Base-by-base conservation (phyloP, 495 filamentous ascomycete species). In the Hypoxylon subgilvum region DNA sequence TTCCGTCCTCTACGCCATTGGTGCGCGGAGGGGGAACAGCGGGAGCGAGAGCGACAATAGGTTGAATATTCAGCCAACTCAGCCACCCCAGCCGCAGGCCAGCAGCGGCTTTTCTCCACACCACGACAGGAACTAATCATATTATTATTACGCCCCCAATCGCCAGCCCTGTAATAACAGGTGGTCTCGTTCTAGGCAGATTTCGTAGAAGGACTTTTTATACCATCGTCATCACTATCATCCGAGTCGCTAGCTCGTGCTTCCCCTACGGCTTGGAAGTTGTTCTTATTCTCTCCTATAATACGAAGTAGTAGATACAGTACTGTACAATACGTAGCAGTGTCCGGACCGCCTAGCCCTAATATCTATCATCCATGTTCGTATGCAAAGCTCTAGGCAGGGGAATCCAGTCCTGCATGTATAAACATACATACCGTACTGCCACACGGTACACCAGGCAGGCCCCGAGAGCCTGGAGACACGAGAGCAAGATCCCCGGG, bases 131-230 rank as follows among this genome's bases (percentile, higher is more conserved):
- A 22, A 38, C 21, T 32, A 34, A 10, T 25, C 10, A 41, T 27
- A 21, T 27, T 51, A 38, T 52, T 48, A 56, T 52, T 62, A 62
- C 52, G 46, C 59, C 52, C 52, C 52, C 52, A 57, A 63, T 12
- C 22, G n/a, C 41, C 34, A 31, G 25, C 36, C 23, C 32, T 16
- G 16, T 42, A 10, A n/a, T 17, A n/a, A n/a, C n/a, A n/a, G n/a
- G n/a, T n/a, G n/a, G n/a, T n/a, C n/a, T n/a, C n/a, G n/a, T n/a
- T n/a, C n/a, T n/a, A n/a, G n/a, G n/a, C n/a, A n/a, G n/a, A n/a
- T n/a, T n/a, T n/a, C n/a, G n/a, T n/a, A 14, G 17, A 23, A 21
- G 41, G n/a, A 10, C 25, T 42, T 61, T 42, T 13, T 48, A 49
- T 28, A 49, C 49, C 57, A 41, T 38, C 17, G 17, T 10, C 16